Evolutionary conservation across 768 basidiomycete genomes (phyloP).

Genomic region (Mycena vitilis): DNA sequence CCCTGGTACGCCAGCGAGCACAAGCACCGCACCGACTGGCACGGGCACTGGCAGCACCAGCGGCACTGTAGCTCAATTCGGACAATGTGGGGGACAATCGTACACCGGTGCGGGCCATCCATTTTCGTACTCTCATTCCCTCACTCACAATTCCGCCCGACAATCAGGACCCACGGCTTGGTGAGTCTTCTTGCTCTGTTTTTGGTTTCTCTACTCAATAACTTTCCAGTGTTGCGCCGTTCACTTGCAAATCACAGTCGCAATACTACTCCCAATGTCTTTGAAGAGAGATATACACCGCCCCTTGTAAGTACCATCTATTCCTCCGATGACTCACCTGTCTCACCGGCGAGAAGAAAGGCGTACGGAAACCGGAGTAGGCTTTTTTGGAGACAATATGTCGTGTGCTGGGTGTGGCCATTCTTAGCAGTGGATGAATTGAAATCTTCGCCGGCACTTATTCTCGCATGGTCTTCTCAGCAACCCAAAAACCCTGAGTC

Average conservation of each 20-base stretch:
- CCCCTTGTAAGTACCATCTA: too few species aligned
- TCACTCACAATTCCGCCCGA: not conserved
- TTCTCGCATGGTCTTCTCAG: too few species aligned
- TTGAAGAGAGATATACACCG: not conserved
- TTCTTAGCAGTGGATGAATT: too few species aligned
- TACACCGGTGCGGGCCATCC: not conserved
- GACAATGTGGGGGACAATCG: conserved; percentile 6
- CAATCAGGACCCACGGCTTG: not conserved
- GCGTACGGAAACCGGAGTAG: too few species aligned
- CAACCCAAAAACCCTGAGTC: too few species aligned
- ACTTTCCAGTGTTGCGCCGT: not conserved
- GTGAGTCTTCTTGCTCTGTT: not conserved
- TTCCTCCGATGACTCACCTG: too few species aligned
- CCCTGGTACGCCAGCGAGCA: not conserved
- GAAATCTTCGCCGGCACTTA: too few species aligned
- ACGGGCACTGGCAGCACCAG: conserved; percentile 1
- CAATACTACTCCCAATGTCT: conserved; percentile 3
- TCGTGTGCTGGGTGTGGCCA: too few species aligned
- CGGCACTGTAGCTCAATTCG: not conserved
- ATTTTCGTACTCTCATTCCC: not conserved
- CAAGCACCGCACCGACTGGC: not conserved
- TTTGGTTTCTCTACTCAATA: not conserved
- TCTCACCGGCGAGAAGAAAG: too few species aligned
- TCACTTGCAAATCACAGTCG: not conserved
- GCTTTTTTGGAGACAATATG: too few species aligned